These are phyloP conservation scores for Bremia lactucae DNA, from an alignment of 352 stramenopile genomes.

Conservation along the genomic window DNA sequence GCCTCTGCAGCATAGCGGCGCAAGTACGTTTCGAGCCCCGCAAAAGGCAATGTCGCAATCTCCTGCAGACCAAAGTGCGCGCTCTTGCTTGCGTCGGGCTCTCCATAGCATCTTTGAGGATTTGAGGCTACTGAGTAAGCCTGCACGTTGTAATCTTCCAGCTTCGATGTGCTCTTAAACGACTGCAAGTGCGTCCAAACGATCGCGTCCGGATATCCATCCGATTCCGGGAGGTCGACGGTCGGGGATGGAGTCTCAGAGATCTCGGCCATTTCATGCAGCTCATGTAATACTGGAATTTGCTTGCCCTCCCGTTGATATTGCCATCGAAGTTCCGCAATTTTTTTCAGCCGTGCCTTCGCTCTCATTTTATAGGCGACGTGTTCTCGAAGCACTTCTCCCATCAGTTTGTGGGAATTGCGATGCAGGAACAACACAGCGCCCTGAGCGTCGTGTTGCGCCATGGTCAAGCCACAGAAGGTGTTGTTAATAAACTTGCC, in stretches of 20 bases:
- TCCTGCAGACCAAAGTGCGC: constrained; percentile 17
- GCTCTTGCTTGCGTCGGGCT: constrained; percentile 22
- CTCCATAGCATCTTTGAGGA: constrained; percentile 55
- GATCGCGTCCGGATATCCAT: constrained; percentile 33
- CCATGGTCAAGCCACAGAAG: constrained; percentile 53
- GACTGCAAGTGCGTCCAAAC: constrained; percentile 67
- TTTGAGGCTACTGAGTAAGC: constrained; percentile 35
- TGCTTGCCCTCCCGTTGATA: constrained; percentile 15
- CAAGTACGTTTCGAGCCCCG: constrained; percentile 14
- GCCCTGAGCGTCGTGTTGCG: constrained; percentile 30
- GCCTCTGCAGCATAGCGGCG: constrained; percentile 19
- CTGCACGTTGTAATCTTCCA: constrained; percentile 40
- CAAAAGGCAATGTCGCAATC: constrained; percentile 12
- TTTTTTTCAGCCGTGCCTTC: constrained; percentile 12
- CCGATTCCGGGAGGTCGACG: constrained; percentile 11
- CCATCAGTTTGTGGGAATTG: constrained; percentile 39
- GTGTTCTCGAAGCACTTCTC: constrained; percentile 16
- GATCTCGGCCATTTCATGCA: constrained; percentile 8
- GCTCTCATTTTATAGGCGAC: constrained; percentile 15
- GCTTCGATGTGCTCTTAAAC: constrained; percentile 31
- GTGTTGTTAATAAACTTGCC: constrained; percentile 28
- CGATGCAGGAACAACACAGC: constrained; percentile 44
- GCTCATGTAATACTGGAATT: constrained; percentile 12
- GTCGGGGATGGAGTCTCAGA: constrained; percentile 17
- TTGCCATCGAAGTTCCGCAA: constrained; percentile 12